These are phyloP conservation scores for Microthlaspi erraticum DNA, from an alignment of 345 rosid genomes.

Conservation along the genomic window DNA sequence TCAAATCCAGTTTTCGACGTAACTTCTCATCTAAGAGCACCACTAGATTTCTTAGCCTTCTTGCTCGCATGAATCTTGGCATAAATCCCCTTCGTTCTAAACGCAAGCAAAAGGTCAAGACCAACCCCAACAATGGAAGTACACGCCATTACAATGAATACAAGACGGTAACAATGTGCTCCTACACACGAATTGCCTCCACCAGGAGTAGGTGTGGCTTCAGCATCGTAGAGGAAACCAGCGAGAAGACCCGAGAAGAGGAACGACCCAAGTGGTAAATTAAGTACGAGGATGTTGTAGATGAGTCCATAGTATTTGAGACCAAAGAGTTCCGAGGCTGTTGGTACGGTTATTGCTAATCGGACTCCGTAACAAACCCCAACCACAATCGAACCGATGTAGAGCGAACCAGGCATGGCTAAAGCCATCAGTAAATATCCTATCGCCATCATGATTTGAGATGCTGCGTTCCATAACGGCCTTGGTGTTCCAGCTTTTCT, in stretches of 20 bases:
- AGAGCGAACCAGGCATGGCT: constrained; percentile 61
- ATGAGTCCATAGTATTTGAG: constrained; percentile 57
- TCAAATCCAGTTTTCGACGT: background rate
- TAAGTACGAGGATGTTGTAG: constrained; percentile 60
- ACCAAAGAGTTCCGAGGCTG: constrained; percentile 67
- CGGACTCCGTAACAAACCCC: constrained; percentile 66
- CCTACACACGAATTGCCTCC: constrained; percentile 59
- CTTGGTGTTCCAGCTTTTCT: constrained; percentile 61
- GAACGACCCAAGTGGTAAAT: constrained; percentile 58
- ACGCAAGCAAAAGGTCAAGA: constrained; percentile 49
- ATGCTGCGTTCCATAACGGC: constrained; percentile 61
- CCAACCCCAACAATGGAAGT: constrained; percentile 54
- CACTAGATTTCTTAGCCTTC: constrained; percentile 51
- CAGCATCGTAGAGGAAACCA: constrained; percentile 59
- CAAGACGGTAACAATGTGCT: constrained; percentile 54
- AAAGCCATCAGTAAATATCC: constrained; percentile 60
- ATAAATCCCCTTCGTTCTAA: constrained; percentile 54
- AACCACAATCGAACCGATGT: constrained; percentile 58
- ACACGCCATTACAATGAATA: constrained; percentile 55
- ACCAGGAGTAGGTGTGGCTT: constrained; percentile 46
- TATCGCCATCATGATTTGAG: constrained; percentile 55
- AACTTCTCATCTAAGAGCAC: constrained; percentile 31
- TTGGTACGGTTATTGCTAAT: constrained; percentile 53
- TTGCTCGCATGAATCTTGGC: constrained; percentile 56
- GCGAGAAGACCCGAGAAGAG: constrained; percentile 73